Conservation (phyloP, 441 rosid species). For the Adansonia gregorii region DNA sequence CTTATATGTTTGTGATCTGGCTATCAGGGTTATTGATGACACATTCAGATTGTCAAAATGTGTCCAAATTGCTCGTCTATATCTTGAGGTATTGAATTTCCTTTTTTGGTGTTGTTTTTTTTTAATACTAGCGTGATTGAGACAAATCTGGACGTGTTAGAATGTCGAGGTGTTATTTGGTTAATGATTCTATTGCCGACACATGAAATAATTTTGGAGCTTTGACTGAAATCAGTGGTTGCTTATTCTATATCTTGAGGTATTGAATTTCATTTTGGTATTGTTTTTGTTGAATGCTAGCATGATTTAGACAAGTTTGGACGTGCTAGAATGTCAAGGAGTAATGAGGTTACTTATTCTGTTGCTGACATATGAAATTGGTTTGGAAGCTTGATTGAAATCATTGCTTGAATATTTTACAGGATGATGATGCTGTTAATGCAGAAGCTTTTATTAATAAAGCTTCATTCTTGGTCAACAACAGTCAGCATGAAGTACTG, state of each 20-base stretch:
- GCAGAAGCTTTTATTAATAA: conserved; percentile 97
- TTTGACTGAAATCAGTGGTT: neutral
- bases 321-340: conserved; percentile 16
- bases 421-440: conserved; percentile 98
- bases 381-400: neutral
- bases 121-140: neutral
- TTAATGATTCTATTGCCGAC: conserved; percentile 10
- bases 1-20: conserved; percentile 25
- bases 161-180: conserved; percentile 16
- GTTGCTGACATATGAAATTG: conserved; percentile 19
- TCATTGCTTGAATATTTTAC: conserved; percentile 24
- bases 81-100: conserved; percentile 76
- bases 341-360: neutral
- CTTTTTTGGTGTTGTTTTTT: neutral
- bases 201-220: neutral
- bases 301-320: conserved; percentile 7
- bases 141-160: conserved; percentile 1
- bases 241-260: conserved; percentile 75
- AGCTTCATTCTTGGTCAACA: conserved; percentile 98
- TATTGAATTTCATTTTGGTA: conserved; percentile 30
- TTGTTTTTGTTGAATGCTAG: neutral
- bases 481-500: conserved; percentile 88
- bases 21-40: conserved; percentile 82
- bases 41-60: conserved; percentile 88
- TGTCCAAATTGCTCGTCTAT: conserved; percentile 95